These are phyloP conservation scores for Aspergillus heteromorphus DNA, from an alignment of 495 filamentous ascomycete genomes.

Conservation along the genomic window DNA sequence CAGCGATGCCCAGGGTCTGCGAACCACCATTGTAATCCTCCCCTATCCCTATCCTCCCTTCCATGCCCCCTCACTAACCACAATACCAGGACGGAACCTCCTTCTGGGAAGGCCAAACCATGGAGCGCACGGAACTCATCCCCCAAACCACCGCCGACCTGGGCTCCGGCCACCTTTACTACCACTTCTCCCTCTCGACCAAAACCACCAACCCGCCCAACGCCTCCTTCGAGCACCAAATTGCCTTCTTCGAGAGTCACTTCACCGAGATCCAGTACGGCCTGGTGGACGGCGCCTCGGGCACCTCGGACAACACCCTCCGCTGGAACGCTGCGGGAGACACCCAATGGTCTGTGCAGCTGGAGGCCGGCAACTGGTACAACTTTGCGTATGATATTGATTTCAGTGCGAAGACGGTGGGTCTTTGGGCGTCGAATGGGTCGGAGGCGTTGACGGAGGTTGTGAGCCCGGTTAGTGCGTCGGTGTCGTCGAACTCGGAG, in stretches of 20 bases:
- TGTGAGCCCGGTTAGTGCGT: slow-evolving; percentile 51
- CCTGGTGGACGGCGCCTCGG: background rate
- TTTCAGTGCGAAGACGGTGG: slow-evolving; percentile 56
- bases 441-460: slow-evolving; percentile 50
- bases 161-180: slow-evolving; percentile 56
- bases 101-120: slow-evolving; percentile 57
- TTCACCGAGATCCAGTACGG: slow-evolving; percentile 75
- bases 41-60: background rate
- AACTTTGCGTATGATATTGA: slow-evolving; percentile 65
- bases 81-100: slow-evolving; percentile 43
- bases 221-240: slow-evolving; percentile 62
- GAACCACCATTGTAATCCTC: slow-evolving; percentile 67
- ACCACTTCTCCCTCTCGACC: slow-evolving; percentile 65
- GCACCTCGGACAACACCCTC: slow-evolving; percentile 38
- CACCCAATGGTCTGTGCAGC: slow-evolving; percentile 48
- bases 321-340: slow-evolving; percentile 50
- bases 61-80: background rate
- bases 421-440: slow-evolving; percentile 63
- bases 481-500: slow-evolving; percentile 59
- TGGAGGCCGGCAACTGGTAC: slow-evolving; percentile 59
- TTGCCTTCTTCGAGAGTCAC: slow-evolving; percentile 67
- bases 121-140: slow-evolving; percentile 61
- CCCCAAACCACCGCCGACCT: slow-evolving; percentile 62
- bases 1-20: slow-evolving; percentile 56
- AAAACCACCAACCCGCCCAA: slow-evolving; percentile 54